These are phyloP conservation scores for Teratosphaeria nubilosa DNA, from an alignment of 2,329 filamentous ascomycete species.

Conservation along the genomic window DNA sequence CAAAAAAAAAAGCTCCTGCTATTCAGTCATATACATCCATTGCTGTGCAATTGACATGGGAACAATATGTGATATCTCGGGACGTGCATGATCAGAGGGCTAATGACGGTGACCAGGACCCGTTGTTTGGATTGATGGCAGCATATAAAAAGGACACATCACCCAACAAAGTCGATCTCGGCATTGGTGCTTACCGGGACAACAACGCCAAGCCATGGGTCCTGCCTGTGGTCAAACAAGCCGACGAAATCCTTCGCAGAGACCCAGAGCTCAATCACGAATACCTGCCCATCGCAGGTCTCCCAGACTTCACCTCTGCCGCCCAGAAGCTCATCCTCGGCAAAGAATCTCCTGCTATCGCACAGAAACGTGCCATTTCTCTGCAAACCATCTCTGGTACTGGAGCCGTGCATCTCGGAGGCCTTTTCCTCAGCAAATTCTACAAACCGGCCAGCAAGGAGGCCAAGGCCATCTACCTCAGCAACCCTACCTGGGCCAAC, in stretches of 20 bases:
- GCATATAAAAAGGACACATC: slow-evolving; percentile 72
- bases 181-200: slow-evolving; percentile 90
- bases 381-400: slow-evolving; percentile 96
- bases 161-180: slow-evolving; percentile 81
- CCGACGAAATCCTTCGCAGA: slow-evolving; percentile 77
- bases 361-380: slow-evolving; percentile 70
- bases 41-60: background rate
- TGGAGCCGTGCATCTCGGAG: slow-evolving; percentile 86
- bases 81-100: background rate
- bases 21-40: background rate
- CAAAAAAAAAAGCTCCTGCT: background rate
- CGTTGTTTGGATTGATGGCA: slow-evolving; percentile 85
- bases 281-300: slow-evolving; percentile 91
- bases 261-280: slow-evolving; percentile 93
- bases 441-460: slow-evolving; percentile 53
- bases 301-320: slow-evolving; percentile 75
- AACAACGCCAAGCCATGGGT: slow-evolving; percentile 96
- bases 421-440: slow-evolving; percentile 88
- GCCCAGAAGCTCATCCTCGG: slow-evolving; percentile 87
- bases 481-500: slow-evolving; percentile 94
- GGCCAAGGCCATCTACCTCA: slow-evolving; percentile 71
- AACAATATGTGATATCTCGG: background rate
- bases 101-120: slow-evolving; percentile 53
- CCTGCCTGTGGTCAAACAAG: slow-evolving; percentile 92
- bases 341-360: slow-evolving; percentile 65